Conservation (phyloP, 768 basidiomycete genomes). For the Lyophyllum atratum region DNA sequence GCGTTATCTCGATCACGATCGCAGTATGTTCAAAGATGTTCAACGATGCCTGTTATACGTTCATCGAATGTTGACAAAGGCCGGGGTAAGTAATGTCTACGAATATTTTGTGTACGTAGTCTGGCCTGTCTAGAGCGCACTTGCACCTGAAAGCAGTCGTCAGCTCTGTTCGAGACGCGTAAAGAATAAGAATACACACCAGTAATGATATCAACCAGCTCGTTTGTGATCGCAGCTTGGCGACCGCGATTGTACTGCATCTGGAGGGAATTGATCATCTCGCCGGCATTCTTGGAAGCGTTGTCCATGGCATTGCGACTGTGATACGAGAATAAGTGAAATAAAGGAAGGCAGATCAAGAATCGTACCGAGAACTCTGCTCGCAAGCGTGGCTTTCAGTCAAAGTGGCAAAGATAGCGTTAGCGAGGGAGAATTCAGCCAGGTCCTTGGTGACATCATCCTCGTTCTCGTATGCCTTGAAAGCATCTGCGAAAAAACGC, state of each 20-base stretch:
- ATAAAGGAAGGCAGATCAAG: not conserved
- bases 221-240: slow-evolving; percentile 96
- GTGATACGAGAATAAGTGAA: slow-evolving; percentile 1
- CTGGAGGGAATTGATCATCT: slow-evolving; percentile 87
- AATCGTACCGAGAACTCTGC: slow-evolving; percentile 78
- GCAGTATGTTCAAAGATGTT: not conserved
- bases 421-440: slow-evolving; percentile 93
- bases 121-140: slow-evolving; percentile 37
- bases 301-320: slow-evolving; percentile 99
- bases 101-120: slow-evolving; percentile 12
- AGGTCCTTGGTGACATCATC: slow-evolving; percentile 94
- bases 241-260: slow-evolving; percentile 99
- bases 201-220: slow-evolving; percentile 90
- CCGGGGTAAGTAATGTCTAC: slow-evolving; percentile 11
- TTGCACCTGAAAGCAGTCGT: slow-evolving; percentile 35
- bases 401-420: slow-evolving; percentile 92
- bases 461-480: slow-evolving; percentile 97
- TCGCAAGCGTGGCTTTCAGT: slow-evolving; percentile 96
- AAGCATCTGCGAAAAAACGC: slow-evolving; percentile 57
- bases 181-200: slow-evolving; percentile 47
- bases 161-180: not conserved
- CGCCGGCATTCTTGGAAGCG: slow-evolving; percentile 95
- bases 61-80: not conserved
- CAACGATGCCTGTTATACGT: not conserved
- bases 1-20: not conserved